Evolutionary conservation across 2,329 filamentous ascomycete genomes (phyloP).

Genomic region (Monosporascus sp.): DNA sequence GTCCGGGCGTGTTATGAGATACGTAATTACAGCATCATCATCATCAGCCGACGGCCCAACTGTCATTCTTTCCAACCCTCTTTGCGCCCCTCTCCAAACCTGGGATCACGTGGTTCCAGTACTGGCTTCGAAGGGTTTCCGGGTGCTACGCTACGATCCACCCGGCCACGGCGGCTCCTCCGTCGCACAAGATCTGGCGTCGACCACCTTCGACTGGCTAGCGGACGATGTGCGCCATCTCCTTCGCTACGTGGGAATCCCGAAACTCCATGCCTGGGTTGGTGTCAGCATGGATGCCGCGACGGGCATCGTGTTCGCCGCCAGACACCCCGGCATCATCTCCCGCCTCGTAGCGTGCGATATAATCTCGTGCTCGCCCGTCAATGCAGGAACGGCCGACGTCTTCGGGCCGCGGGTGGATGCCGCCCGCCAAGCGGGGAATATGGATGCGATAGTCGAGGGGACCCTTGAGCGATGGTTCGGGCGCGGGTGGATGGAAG

Average conservation of each 20-base stretch:
- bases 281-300: conserved; percentile 41
- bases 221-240: conserved; percentile 32
- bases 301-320: conserved; percentile 32
- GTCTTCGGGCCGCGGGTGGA: conserved; percentile 30
- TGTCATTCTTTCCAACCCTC: conserved; percentile 34
- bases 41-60: conserved; percentile 4
- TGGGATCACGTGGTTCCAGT: conserved; percentile 35
- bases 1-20: conserved; percentile 3
- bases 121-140: conserved; percentile 30
- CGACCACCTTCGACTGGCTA: conserved; percentile 34
- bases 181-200: conserved; percentile 24
- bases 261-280: conserved; percentile 33
- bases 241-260: conserved; percentile 25
- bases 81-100: conserved; percentile 28
- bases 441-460: conserved; percentile 25
- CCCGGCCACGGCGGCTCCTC: conserved; percentile 37
- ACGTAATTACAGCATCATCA: conserved; percentile 17
- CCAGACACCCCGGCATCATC: conserved; percentile 32
- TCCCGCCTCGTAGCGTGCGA: conserved; percentile 34
- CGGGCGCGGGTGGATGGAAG: conserved; percentile 29
- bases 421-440: conserved; percentile 27
- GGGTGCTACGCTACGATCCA: conserved; percentile 37
- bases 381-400: conserved; percentile 29
- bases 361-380: conserved; percentile 33
- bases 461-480: conserved; percentile 37